Conservation (phyloP, 345 rosid genomes). For the Melaleuca quinquenervia region DNA sequence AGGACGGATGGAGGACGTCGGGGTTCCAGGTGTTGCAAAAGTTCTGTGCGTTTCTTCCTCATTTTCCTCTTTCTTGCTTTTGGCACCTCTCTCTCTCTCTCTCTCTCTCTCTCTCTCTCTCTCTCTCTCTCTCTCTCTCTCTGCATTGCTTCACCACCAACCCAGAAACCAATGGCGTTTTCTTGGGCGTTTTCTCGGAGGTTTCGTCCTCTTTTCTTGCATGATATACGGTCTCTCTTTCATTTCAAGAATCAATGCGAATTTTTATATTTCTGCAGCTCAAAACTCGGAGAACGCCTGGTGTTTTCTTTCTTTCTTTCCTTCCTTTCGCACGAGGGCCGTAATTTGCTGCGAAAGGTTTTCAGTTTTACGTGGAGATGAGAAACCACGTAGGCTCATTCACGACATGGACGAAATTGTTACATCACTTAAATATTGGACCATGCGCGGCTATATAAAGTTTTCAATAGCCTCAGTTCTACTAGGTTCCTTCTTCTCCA, state of each 20-base stretch:
- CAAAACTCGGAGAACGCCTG: background rate
- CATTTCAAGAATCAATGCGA: background rate
- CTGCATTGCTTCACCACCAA: background rate
- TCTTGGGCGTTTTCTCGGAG: background rate
- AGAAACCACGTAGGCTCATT: background rate
- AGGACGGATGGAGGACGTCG: constrained; percentile 66
- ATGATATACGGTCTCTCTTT: background rate
- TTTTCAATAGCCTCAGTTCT: background rate
- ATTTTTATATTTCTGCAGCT: background rate
- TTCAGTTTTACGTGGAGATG: background rate
- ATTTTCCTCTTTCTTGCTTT: background rate
- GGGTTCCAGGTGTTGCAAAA: constrained; percentile 68
- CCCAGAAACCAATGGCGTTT: constrained; percentile 59
- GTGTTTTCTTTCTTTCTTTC: background rate
- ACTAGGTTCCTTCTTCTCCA: background rate
- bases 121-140: background rate
- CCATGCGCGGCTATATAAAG: background rate
- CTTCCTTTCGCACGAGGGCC: background rate
- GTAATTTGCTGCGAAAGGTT: background rate
- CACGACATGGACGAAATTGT: background rate
- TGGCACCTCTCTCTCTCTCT: background rate
- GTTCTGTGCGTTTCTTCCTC: constrained; percentile 34
- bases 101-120: background rate
- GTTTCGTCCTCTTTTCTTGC: background rate
- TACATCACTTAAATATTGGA: background rate